A percentile compares a stretch with the other conserved stretches of the same genome.
Conservation (phyloP, 371 early-diverging fungal genomes). For the Saksenaea oblongispora region DNA sequence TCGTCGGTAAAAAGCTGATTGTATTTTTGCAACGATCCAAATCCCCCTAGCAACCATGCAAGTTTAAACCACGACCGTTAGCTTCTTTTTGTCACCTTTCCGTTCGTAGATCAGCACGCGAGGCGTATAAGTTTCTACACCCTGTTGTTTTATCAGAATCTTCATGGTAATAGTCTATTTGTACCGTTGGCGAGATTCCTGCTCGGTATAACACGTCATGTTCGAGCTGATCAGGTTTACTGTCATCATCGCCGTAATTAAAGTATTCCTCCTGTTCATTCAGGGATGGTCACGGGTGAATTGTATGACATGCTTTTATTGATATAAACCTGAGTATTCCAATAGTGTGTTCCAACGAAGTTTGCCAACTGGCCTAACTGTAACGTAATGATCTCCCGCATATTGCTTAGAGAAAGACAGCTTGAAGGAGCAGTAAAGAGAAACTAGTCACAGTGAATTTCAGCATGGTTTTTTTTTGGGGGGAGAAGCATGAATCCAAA, state of each 20-base stretch:
- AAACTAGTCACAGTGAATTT: not conserved
- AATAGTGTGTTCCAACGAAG: conserved; percentile 88
- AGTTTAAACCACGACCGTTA: not conserved
- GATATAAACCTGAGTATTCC: conserved; percentile 83
- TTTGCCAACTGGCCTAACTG: conserved; percentile 87
- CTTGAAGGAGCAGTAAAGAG: conserved; percentile 2
- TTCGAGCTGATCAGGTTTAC: conserved; percentile 37
- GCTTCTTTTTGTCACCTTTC: conserved; percentile 48
- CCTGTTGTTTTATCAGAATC: conserved; percentile 34
- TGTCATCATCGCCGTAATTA: conserved; percentile 28
- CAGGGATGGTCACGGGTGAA: not conserved
- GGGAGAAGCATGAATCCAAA: too few species aligned
- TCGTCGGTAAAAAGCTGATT: conserved; percentile 56
- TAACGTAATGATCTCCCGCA: conserved; percentile 87
- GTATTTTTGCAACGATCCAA: conserved; percentile 72
- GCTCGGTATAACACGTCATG: conserved; percentile 62
- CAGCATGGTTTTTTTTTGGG: too few species aligned
- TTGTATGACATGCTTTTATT: conserved; percentile 3
- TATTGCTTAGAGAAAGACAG: conserved; percentile 18
- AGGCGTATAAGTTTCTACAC: conserved; percentile 74
- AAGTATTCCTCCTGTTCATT: conserved; percentile 48
- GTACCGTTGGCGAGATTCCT: conserved; percentile 42
- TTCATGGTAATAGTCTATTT: not conserved
- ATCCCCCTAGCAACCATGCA: conserved; percentile 50
- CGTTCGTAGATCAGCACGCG: conserved; percentile 77